These are phyloP conservation scores for Jackrogersella minutella DNA, from an alignment of 495 filamentous ascomycete species.

Conservation along the genomic window DNA sequence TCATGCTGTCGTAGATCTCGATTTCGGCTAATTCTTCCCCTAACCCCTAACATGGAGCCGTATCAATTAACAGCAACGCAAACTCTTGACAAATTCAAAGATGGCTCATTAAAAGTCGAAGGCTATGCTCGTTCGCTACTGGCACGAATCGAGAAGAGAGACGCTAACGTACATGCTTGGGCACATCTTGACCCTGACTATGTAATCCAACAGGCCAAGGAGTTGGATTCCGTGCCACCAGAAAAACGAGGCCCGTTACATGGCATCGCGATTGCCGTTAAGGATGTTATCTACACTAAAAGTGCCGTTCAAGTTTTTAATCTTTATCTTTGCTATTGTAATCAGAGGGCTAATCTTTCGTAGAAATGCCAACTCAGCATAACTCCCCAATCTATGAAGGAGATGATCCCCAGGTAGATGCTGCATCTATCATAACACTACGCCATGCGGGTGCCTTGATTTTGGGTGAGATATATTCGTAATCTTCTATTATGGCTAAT, in stretches of 20 bases:
- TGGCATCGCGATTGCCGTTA: conserved; percentile 62
- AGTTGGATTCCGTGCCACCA: conserved; percentile 56
- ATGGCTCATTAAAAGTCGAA: conserved; percentile 55
- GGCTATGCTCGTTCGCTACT: conserved; percentile 63
- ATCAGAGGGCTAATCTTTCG: conserved; percentile 9
- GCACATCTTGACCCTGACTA: conserved; percentile 56
- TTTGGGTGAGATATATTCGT: conserved; percentile 47
- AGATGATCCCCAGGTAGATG: conserved; percentile 51
- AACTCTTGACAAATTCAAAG: conserved; percentile 46
- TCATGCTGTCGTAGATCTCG: not conserved
- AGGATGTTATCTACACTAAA: conserved; percentile 68
- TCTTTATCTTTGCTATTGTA: not conserved
- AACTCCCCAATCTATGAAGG: conserved; percentile 58
- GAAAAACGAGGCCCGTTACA: conserved; percentile 61
- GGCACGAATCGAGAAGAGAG: conserved; percentile 55
- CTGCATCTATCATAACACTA: conserved; percentile 52
- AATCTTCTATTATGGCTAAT: too few relatives aligned
- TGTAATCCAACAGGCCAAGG: conserved; percentile 59
- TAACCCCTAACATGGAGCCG: conserved; percentile 37
- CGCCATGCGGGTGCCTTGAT: conserved; percentile 59
- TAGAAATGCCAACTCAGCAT: conserved; percentile 62
- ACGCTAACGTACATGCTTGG: conserved; percentile 62
- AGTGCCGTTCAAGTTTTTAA: conserved; percentile 28
- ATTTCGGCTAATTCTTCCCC: not conserved
- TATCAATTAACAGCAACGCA: conserved; percentile 52